A percentile compares a stretch with the other conserved stretches of the same genome.
These are phyloP conservation scores for Solanum arcanum DNA, from an alignment of 257 asterid genomes.

Conservation along the genomic window DNA sequence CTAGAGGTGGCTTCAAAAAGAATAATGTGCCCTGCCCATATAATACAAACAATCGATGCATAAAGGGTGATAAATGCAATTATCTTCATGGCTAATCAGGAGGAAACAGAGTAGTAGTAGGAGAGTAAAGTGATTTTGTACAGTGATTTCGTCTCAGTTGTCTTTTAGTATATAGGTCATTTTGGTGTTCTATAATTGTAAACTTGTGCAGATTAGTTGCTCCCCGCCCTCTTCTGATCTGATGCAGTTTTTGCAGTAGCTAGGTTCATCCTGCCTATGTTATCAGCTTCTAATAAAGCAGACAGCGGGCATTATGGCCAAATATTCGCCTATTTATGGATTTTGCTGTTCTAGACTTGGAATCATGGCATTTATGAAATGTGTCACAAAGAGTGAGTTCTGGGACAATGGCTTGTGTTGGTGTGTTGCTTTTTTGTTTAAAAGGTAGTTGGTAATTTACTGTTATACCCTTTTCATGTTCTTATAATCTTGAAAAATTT, in stretches of 20 bases:
- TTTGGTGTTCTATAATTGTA: slow-evolving; percentile 1
- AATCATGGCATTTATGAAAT: background rate
- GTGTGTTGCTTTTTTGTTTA: background rate
- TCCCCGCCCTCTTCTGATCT: background rate
- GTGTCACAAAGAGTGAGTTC: background rate
- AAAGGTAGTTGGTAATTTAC: background rate
- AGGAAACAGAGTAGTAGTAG: background rate
- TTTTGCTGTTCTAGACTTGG: background rate
- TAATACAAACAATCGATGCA: slow-evolving; percentile 50
- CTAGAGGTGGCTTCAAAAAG: slow-evolving; percentile 15
- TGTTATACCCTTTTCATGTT: background rate
- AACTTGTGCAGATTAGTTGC: slow-evolving; percentile 24
- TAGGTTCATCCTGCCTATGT: background rate
- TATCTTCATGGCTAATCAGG: slow-evolving; percentile 34
- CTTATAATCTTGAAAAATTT: background rate
- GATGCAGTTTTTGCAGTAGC: background rate
- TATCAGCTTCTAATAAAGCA: background rate
- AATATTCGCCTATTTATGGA: background rate
- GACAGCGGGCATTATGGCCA: background rate
- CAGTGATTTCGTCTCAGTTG: slow-evolving; percentile 7
- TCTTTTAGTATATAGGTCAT: background rate
- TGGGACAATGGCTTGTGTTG: background rate
- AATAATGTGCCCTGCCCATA: slow-evolving; percentile 51
- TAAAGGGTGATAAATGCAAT: slow-evolving; percentile 68
- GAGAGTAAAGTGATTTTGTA: slow-evolving; percentile 14